A percentile compares a stretch with the other conserved stretches of the same genome.
Evolutionary conservation across 2,329 filamentous ascomycete genomes (phyloP).

Genomic region (Hypoxylon sp.): DNA sequence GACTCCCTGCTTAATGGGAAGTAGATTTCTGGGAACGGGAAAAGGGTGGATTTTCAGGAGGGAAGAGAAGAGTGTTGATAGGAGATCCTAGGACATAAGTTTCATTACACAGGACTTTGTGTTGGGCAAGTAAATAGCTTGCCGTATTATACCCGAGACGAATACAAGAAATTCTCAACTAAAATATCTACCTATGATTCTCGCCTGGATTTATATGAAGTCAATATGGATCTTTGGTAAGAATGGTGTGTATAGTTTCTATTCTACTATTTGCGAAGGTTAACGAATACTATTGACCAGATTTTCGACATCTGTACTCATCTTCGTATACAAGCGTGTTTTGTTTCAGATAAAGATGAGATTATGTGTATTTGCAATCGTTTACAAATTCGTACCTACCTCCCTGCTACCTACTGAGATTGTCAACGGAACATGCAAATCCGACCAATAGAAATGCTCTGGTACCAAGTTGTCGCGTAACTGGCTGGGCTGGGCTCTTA

Average conservation of each 20-base stretch:
- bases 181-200: constrained; percentile 9
- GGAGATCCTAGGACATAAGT: constrained; percentile 28
- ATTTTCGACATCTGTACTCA: background rate
- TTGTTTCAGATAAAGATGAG: constrained; percentile 5
- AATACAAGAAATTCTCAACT: constrained; percentile 21
- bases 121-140: constrained; percentile 24
- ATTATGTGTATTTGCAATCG: constrained; percentile 9
- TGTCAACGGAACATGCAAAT: background rate
- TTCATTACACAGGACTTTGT: constrained; percentile 26
- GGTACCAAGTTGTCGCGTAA: constrained; percentile 1
- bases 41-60: constrained; percentile 8
- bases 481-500: constrained; percentile 11
- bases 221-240: background rate
- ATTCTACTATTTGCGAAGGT: background rate
- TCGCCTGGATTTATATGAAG: background rate
- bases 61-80: constrained; percentile 20
- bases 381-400: constrained; percentile 20
- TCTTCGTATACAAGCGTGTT: background rate
- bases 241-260: background rate
- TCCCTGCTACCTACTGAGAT: constrained; percentile 2
- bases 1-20: constrained; percentile 26
- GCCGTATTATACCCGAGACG: constrained; percentile 40
- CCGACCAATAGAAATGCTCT: constrained; percentile 12
- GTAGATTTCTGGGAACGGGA: constrained; percentile 15
- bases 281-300: background rate